A percentile compares a stretch with the other conserved stretches of the same genome.
phyloP scores from a whole-genome alignment of 352 stramenopile species.

The Globisporangium recalcitrans region DNA sequence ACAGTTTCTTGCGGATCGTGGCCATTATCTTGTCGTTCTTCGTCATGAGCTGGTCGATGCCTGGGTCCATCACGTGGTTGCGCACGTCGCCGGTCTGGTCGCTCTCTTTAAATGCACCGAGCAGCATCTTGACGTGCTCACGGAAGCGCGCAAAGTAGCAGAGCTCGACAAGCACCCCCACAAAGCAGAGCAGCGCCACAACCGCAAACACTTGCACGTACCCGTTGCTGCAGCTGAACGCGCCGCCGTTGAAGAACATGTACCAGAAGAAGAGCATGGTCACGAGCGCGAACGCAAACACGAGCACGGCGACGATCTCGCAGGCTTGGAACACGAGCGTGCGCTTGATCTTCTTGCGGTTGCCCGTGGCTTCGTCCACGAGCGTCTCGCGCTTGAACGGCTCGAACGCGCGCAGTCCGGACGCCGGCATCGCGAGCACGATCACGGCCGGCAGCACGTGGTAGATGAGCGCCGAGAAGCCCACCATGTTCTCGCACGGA shows the following conservation, averaged over 20 bases:
- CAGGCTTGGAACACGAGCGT: constrained; percentile 67
- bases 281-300: constrained; percentile 50
- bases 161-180: constrained; percentile 57
- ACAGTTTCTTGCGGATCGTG: constrained; percentile 60
- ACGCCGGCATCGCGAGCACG: constrained; percentile 52
- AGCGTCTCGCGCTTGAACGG: constrained; percentile 59
- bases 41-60: constrained; percentile 52
- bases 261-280: constrained; percentile 71
- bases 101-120: constrained; percentile 76
- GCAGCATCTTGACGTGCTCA: constrained; percentile 81
- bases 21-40: constrained; percentile 47
- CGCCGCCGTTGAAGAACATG: constrained; percentile 78
- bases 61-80: constrained; percentile 51
- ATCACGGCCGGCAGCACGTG: constrained; percentile 54
- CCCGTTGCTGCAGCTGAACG: constrained; percentile 46
- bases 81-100: constrained; percentile 73
- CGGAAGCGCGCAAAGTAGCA: constrained; percentile 71
- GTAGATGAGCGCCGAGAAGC: constrained; percentile 70
- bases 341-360: constrained; percentile 69
- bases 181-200: constrained; percentile 49
- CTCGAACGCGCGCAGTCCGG: constrained; percentile 57
- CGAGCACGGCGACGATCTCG: constrained; percentile 49
- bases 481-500: constrained; percentile 74
- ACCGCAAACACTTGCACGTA: constrained; percentile 53
- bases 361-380: constrained; percentile 31